Conservation (phyloP, 208 protist species). For the Porcisia hertigi region DNA sequence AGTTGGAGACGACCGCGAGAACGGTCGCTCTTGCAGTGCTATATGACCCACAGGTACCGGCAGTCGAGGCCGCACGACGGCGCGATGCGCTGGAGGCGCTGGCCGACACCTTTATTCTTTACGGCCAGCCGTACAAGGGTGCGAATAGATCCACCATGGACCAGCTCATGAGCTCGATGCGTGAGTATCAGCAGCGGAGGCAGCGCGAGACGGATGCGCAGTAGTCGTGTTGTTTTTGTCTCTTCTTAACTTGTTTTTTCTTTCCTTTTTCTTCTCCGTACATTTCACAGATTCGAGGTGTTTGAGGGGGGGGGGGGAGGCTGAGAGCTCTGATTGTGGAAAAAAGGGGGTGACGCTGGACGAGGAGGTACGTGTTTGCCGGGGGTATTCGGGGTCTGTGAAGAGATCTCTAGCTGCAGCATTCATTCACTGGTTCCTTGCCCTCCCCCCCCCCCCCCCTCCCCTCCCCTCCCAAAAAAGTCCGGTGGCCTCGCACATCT, state of each 20-base stretch:
- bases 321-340: no score
- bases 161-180: slow-evolving; percentile 75
- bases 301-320: neutral
- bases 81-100: slow-evolving; percentile 60
- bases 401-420: neutral
- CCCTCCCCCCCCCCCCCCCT: neutral
- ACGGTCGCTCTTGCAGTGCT: slow-evolving; percentile 53
- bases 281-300: neutral
- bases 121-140: slow-evolving; percentile 77
- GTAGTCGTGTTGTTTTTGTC: neutral
- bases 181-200: slow-evolving; percentile 70
- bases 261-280: neutral
- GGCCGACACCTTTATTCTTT: slow-evolving; percentile 55
- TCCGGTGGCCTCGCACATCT: neutral
- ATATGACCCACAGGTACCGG: slow-evolving; percentile 45
- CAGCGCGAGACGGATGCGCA: slow-evolving; percentile 46
- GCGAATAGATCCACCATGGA: slow-evolving; percentile 81
- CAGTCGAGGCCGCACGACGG: slow-evolving; percentile 36
- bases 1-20: slow-evolving; percentile 74
- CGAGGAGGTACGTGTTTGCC: neutral
- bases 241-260: neutral
- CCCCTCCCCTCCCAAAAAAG: neutral
- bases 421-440: neutral
- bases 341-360: neutral
- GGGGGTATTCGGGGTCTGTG: neutral